Evolutionary conservation across 2,329 filamentous ascomycete species (phyloP).

Genomic region (Simplicillium sp.): DNA sequence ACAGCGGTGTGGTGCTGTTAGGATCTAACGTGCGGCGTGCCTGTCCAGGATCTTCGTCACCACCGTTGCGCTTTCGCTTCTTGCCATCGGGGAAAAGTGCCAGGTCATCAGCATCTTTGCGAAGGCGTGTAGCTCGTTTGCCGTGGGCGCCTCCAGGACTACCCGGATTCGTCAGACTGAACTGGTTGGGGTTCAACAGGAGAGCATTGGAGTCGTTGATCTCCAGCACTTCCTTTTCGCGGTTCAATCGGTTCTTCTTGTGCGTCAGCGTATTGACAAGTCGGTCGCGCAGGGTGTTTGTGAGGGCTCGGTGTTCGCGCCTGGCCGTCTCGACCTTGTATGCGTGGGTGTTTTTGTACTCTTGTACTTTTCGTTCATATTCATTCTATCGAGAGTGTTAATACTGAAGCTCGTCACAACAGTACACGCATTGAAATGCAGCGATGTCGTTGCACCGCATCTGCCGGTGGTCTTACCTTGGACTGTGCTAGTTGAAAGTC

Average conservation of each 20-base stretch:
- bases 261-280: slow-evolving; percentile 55
- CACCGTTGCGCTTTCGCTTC: slow-evolving; percentile 52
- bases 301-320: slow-evolving; percentile 50
- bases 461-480: slow-evolving; percentile 48
- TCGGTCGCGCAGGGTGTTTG: slow-evolving; percentile 54
- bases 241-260: slow-evolving; percentile 54
- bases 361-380: slow-evolving; percentile 51
- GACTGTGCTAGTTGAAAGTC: slow-evolving; percentile 76
- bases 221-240: slow-evolving; percentile 60
- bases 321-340: slow-evolving; percentile 55
- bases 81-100: slow-evolving; percentile 44
- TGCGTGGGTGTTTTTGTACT: slow-evolving; percentile 48
- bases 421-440: not conserved
- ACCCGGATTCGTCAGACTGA: slow-evolving; percentile 53
- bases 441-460: not conserved
- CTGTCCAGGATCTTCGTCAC: slow-evolving; percentile 53
- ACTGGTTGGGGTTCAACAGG: slow-evolving; percentile 59
- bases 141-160: slow-evolving; percentile 54
- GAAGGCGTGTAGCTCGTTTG: slow-evolving; percentile 53
- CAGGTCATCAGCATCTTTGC: slow-evolving; percentile 51
- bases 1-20: slow-evolving; percentile 49
- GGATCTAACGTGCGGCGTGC: slow-evolving; percentile 45
- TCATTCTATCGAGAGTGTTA: slow-evolving; percentile 37
- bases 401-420: not conserved
- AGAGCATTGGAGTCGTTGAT: slow-evolving; percentile 57